phyloP scores from a whole-genome alignment of 345 rosid genomes.

The Jatropha curcas region DNA sequence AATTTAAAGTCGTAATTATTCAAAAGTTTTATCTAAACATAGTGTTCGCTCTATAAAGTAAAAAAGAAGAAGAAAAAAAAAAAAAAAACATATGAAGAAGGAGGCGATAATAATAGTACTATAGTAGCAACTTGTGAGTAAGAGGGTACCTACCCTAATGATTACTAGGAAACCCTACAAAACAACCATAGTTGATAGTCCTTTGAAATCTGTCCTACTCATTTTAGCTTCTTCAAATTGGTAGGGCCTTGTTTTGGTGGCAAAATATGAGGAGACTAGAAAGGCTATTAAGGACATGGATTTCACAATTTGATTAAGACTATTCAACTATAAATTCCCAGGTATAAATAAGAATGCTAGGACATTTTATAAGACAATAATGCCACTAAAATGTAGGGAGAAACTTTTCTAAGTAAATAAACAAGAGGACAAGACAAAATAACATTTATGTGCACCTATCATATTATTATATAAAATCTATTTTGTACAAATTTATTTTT shows the following conservation, averaged over 20 bases:
- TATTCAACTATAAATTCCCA: slow-evolving; percentile 15
- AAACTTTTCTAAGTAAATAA: no score
- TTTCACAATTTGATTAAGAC: slow-evolving; percentile 41
- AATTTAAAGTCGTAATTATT: no score
- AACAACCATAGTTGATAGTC: slow-evolving; percentile 21
- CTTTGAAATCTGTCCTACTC: slow-evolving; percentile 11
- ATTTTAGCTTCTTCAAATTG: not conserved
- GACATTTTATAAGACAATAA: no score
- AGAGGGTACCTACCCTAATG: slow-evolving; percentile 50
- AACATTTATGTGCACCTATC: no score
- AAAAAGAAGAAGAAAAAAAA: not conserved
- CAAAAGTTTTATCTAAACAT: no score
- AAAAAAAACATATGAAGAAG: not conserved
- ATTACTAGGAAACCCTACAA: slow-evolving; percentile 35
- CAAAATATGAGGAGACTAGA: slow-evolving; percentile 17
- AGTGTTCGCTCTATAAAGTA: no score
- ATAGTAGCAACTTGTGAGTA: slow-evolving; percentile 19
- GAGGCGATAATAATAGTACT: slow-evolving; percentile 16
- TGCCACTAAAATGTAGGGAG: no score
- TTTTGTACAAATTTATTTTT: no score
- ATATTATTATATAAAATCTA: no score
- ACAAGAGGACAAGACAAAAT: no score
- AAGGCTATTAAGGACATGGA: slow-evolving; percentile 24
- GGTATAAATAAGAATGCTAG: no score
- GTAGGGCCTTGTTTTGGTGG: slow-evolving; percentile 5